Evolutionary conservation across 108 stramenopile genomes (phyloP).

Genomic region (Cylindrotheca fusiformis): DNA sequence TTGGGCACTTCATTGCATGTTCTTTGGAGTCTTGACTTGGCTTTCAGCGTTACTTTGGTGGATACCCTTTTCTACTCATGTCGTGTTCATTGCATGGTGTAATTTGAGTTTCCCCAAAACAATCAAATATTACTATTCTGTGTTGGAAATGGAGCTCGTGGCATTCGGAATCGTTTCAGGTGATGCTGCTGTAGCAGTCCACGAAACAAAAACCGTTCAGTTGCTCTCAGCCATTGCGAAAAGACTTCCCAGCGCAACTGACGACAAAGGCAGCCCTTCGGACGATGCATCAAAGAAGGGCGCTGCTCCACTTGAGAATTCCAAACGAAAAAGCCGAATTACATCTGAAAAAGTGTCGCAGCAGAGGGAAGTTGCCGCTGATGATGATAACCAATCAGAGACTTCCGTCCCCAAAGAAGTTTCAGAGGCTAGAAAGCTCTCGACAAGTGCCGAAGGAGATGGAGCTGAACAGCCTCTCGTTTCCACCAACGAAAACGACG

Average conservation of each 20-base stretch:
- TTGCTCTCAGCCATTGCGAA: slow-evolving; percentile 10
- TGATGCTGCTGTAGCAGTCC: slow-evolving; percentile 5
- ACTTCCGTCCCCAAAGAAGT: no score
- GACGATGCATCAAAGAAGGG: not conserved
- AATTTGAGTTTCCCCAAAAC: slow-evolving; percentile 50
- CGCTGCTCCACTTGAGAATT: no score
- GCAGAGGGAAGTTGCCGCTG: no score
- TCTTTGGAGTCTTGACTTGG: slow-evolving; percentile 40
- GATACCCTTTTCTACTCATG: slow-evolving; percentile 77
- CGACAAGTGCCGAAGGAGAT: no score
- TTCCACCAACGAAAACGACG: no score
- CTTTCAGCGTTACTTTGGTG: slow-evolving; percentile 63
- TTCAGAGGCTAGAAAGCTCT: no score
- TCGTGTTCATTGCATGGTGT: slow-evolving; percentile 62
- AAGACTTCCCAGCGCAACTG: slow-evolving; percentile 25
- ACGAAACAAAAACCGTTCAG: slow-evolving; percentile 22
- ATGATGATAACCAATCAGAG: no score
- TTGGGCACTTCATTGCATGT: slow-evolving; percentile 64
- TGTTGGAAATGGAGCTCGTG: slow-evolving; percentile 55
- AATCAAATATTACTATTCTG: slow-evolving; percentile 40
- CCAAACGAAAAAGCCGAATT: no score
- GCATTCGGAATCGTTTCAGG: slow-evolving; percentile 53
- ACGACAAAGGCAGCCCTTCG: slow-evolving; percentile 2
- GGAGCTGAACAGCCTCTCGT: no score
- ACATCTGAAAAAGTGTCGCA: no score